A percentile compares a stretch with the other conserved stretches of the same genome.
These are phyloP conservation scores for Xylariaceae sp. DNA, from an alignment of 2,329 filamentous ascomycete species.

Conservation along the genomic window DNA sequence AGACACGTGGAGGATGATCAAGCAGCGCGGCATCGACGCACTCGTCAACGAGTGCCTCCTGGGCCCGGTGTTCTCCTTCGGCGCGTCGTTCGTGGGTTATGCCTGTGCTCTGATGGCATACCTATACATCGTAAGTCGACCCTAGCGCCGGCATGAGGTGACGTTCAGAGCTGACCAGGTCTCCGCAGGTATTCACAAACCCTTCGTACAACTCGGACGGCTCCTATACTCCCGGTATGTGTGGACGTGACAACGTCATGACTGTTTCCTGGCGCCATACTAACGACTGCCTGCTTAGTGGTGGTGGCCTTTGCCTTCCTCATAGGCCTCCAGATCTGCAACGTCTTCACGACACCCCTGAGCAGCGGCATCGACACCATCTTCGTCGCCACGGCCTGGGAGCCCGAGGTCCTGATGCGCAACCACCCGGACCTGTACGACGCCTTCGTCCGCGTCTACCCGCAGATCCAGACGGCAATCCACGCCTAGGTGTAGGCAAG, in stretches of 20 bases:
- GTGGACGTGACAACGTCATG: neutral
- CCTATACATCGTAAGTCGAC: constrained; percentile 77
- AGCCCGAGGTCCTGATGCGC: constrained; percentile 65
- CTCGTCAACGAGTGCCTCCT: constrained; percentile 84
- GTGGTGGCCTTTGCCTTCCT: constrained; percentile 54
- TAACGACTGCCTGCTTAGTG: constrained; percentile 9
- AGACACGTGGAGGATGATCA: constrained; percentile 83
- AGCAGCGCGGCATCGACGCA: constrained; percentile 82
- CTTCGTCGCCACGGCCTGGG: constrained; percentile 70
- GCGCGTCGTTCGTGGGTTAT: constrained; percentile 73
- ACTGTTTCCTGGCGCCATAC: too few relatives aligned
- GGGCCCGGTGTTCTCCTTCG: constrained; percentile 49
- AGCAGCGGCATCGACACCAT: constrained; percentile 86
- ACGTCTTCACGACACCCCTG: constrained; percentile 83
- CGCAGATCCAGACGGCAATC: constrained; percentile 72
- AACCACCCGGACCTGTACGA: constrained; percentile 78
- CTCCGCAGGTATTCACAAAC: constrained; percentile 16
- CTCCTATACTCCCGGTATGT: constrained; percentile 20
- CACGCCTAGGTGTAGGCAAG: too few relatives aligned
- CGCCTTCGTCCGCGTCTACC: constrained; percentile 74
- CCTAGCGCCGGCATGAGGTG: constrained; percentile 36
- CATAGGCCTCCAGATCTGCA: constrained; percentile 82
- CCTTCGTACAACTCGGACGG: constrained; percentile 19
- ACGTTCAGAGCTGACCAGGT: constrained; percentile 1
- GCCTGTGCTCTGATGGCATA: constrained; percentile 75